These are phyloP conservation scores for Coniochaeta ligniaria DNA, from an alignment of 2,329 filamentous ascomycete species.

Conservation along the genomic window DNA sequence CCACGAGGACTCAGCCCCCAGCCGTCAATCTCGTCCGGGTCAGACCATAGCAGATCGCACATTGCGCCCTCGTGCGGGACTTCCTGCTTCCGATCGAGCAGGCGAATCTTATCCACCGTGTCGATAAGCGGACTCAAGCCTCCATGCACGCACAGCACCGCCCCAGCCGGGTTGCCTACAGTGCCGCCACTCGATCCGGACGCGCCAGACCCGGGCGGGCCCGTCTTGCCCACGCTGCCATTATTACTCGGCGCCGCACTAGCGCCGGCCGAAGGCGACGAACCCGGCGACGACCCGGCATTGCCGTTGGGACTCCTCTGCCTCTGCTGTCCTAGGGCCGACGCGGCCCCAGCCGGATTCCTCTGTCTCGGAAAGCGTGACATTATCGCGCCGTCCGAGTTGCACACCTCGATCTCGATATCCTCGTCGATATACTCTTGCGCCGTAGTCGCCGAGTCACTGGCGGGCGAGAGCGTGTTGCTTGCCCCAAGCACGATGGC, in stretches of 20 bases:
- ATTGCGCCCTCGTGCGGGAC: slow-evolving; percentile 98
- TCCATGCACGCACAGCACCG: slow-evolving; percentile 92
- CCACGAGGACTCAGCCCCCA: slow-evolving; percentile 94
- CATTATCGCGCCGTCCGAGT: slow-evolving; percentile 73
- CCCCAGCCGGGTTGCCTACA: slow-evolving; percentile 65
- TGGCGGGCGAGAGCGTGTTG: slow-evolving; percentile 47
- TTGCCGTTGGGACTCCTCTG: slow-evolving; percentile 15
- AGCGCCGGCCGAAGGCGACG: not conserved
- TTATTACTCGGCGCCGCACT: slow-evolving; percentile 7
- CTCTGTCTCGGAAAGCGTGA: slow-evolving; percentile 58
- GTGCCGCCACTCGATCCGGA: slow-evolving; percentile 59
- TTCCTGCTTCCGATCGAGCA: slow-evolving; percentile 95
- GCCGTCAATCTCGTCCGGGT: slow-evolving; percentile 95
- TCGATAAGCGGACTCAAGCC: slow-evolving; percentile 88
- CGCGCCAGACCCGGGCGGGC: slow-evolving; percentile 73
- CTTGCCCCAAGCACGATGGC: slow-evolving; percentile 87
- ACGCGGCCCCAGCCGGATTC: slow-evolving; percentile 4
- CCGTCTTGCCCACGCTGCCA: slow-evolving; percentile 45
- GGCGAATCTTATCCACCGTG: slow-evolving; percentile 87
- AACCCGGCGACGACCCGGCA: not conserved
- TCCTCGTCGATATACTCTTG: slow-evolving; percentile 57
- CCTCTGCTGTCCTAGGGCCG: slow-evolving; percentile 1
- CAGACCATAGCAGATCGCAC: slow-evolving; percentile 97
- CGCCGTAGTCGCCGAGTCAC: slow-evolving; percentile 29
- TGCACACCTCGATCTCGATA: slow-evolving; percentile 88